Conservation (phyloP, 345 rosid species). For the Acer saccharum region DNA sequence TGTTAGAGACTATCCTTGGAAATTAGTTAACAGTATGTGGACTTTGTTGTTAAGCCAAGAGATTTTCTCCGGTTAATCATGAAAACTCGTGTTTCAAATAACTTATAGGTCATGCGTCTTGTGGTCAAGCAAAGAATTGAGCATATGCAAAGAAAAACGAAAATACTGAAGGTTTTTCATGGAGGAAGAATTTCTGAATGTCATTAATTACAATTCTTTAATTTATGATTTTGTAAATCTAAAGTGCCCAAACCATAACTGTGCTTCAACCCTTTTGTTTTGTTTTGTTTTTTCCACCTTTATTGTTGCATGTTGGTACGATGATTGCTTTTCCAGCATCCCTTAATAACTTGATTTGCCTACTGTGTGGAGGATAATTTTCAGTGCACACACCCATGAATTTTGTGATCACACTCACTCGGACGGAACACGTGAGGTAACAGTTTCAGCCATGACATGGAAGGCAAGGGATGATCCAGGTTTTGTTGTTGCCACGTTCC, state of each 20-base stretch:
- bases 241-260: no score
- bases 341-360: not conserved
- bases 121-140: no score
- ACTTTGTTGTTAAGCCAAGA: no score
- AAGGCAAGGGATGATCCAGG: slow-evolving; percentile 57
- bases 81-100: no score
- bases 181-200: not conserved
- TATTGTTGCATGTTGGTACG: slow-evolving; percentile 1
- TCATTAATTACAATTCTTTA: no score
- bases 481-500: slow-evolving; percentile 55
- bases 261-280: not conserved
- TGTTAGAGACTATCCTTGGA: not conserved
- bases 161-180: no score
- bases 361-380: slow-evolving; percentile 43
- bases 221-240: no score
- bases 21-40: no score
- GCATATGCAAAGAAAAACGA: no score
- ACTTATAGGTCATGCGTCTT: no score
- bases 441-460: slow-evolving; percentile 64
- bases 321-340: not conserved
- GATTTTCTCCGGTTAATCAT: no score
- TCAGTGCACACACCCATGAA: slow-evolving; percentile 51
- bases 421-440: slow-evolving; percentile 65
- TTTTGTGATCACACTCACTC: slow-evolving; percentile 52
- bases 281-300: not conserved